phyloP scores from a whole-genome alignment of 192 early-diverging fungal genomes.

The Chytriomyces confervae region DNA sequence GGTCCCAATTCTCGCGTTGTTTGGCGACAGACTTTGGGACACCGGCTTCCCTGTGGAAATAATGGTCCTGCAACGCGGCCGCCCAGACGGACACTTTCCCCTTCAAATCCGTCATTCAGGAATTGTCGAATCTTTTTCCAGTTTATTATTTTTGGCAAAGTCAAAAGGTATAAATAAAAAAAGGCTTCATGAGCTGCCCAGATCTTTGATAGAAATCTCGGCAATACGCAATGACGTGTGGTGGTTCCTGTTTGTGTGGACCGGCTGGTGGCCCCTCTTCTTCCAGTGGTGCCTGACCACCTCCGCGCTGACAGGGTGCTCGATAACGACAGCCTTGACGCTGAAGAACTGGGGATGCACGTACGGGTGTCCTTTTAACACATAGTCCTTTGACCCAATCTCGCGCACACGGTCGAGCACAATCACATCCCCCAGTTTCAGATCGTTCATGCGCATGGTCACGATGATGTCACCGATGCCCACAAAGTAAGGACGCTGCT shows the following conservation, averaged over 20 bases:
- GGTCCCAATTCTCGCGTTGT: constrained; percentile 28
- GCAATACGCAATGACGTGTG: constrained; percentile 55
- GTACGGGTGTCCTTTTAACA: constrained; percentile 85
- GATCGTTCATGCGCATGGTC: constrained; percentile 80
- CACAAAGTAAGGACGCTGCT: constrained; percentile 85
- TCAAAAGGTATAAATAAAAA: constrained; percentile 11
- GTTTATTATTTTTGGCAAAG: not conserved
- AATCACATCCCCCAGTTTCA: constrained; percentile 86
- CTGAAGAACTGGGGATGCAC: constrained; percentile 72
- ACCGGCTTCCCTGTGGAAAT: not conserved
- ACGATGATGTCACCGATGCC: constrained; percentile 88
- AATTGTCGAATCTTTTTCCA: constrained; percentile 4
- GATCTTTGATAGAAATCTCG: constrained; percentile 50
- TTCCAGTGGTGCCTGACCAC: constrained; percentile 47
- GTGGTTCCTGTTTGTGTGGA: constrained; percentile 45
- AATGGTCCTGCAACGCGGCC: constrained; percentile 23
- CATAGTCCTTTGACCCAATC: constrained; percentile 81
- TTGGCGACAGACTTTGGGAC: not conserved
- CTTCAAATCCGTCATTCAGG: not conserved
- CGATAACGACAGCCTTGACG: constrained; percentile 86
- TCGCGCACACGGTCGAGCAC: constrained; percentile 85
- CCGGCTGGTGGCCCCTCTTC: constrained; percentile 40
- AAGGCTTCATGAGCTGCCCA: constrained; percentile 7
- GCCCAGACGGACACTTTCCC: constrained; percentile 2
- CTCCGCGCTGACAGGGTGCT: constrained; percentile 71